Percentiles rank a stretch among this genome's conserved stretches.
Evolutionary conservation across 768 basidiomycete species (phyloP).

Genomic region (Suillus lakei): DNA sequence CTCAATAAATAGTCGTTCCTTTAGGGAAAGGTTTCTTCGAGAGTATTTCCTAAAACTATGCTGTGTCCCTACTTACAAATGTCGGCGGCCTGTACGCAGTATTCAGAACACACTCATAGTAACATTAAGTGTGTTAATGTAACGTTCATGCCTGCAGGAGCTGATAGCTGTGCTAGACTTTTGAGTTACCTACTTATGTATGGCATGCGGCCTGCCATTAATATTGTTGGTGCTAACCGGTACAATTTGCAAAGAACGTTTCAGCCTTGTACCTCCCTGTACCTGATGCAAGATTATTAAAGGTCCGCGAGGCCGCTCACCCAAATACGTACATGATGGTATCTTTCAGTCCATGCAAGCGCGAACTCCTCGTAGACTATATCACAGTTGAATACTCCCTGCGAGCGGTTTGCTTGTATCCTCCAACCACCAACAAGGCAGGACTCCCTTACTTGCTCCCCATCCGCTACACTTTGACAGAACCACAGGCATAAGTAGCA

Average conservation of each 20-base stretch:
- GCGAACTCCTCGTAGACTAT: background rate
- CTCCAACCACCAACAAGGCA: background rate
- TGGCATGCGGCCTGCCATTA: background rate
- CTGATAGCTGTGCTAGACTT: background rate
- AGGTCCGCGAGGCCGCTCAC: slow-evolving; percentile 5
- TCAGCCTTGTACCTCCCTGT: background rate
- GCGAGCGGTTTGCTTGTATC: background rate
- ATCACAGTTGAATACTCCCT: background rate
- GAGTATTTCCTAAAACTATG: background rate
- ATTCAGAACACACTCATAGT: background rate
- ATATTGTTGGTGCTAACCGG: background rate
- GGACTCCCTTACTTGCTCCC: background rate
- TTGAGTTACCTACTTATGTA: background rate
- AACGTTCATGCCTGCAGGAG: background rate
- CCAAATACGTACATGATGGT: slow-evolving; percentile 6
- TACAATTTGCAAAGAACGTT: background rate
- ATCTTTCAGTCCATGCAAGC: background rate
- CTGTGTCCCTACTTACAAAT: background rate
- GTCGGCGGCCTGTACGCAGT: background rate
- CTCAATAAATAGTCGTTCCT: background rate
- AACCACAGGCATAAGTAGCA: background rate
- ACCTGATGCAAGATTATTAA: slow-evolving; percentile 1
- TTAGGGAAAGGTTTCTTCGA: background rate
- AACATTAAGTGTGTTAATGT: background rate
- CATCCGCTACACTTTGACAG: background rate